A percentile compares a stretch with the other conserved stretches of the same genome.
These are phyloP conservation scores for Thraustotheca clavata DNA, from an alignment of 352 stramenopile species.

Conservation along the genomic window DNA sequence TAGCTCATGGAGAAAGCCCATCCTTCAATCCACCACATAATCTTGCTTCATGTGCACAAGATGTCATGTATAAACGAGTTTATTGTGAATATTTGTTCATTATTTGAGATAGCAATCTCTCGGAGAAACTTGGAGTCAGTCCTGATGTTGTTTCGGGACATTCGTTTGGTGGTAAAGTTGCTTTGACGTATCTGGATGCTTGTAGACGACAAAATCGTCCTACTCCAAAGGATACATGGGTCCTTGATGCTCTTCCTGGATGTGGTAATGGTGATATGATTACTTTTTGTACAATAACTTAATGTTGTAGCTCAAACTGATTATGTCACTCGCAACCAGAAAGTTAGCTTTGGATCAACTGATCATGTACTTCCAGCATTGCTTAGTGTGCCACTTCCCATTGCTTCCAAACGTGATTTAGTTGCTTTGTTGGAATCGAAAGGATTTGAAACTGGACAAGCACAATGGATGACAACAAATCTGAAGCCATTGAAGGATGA, in stretches of 20 bases:
- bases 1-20: conserved; percentile 64
- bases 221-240: conserved; percentile 50
- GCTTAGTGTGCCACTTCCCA: conserved; percentile 64
- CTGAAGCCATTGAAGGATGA: conserved; percentile 38
- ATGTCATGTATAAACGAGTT: conserved; percentile 42
- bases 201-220: conserved; percentile 35
- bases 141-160: conserved; percentile 59
- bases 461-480: conserved; percentile 79
- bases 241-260: conserved; percentile 61
- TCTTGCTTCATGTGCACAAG: conserved; percentile 51
- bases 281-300: background rate
- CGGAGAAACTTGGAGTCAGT: conserved; percentile 39
- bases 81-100: background rate
- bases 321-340: conserved; percentile 41
- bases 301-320: conserved; percentile 37
- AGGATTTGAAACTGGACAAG: conserved; percentile 53
- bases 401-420: conserved; percentile 57
- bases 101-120: conserved; percentile 31
- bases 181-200: conserved; percentile 52
- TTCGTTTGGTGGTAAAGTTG: conserved; percentile 76
- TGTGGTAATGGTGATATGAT: conserved; percentile 33
- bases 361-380: conserved; percentile 57
- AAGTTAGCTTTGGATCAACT: conserved; percentile 36
- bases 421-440: conserved; percentile 48
- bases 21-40: conserved; percentile 55